Percentiles rank a stretch among this genome's conserved stretches.
Conservation (phyloP, 2,329 filamentous ascomycete species). For the Cladosporium sp. region DNA sequence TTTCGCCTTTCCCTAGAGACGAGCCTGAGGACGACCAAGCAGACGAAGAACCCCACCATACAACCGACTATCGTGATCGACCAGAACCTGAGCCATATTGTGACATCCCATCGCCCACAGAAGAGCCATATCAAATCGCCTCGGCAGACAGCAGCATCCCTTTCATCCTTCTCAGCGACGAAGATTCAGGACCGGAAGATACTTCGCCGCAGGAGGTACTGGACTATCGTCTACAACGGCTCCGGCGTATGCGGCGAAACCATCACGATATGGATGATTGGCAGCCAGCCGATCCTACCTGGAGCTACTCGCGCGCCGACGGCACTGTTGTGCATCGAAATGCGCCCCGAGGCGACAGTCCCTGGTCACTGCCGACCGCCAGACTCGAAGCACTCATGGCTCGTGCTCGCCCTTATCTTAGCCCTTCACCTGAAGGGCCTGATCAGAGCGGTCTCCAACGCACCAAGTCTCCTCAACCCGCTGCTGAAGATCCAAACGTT, state of each 20-base stretch:
- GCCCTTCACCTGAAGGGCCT: background rate
- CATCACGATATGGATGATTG: slow-evolving; percentile 22
- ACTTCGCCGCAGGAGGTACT: slow-evolving; percentile 29
- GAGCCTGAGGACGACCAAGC: slow-evolving; percentile 16
- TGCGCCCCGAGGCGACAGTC: background rate
- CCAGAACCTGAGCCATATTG: slow-evolving; percentile 25
- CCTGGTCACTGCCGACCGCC: background rate
- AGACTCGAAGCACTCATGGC: slow-evolving; percentile 24
- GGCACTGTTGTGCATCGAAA: background rate
- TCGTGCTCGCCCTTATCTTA: slow-evolving; percentile 15
- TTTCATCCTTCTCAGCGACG: slow-evolving; percentile 26
- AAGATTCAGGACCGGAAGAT: slow-evolving; percentile 30
- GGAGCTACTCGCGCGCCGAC: background rate
- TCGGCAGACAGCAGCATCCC: slow-evolving; percentile 19
- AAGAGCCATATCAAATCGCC: slow-evolving; percentile 14
- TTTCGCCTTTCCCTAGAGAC: slow-evolving; percentile 9
- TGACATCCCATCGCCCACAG: slow-evolving; percentile 21
- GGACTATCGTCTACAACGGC: slow-evolving; percentile 29
- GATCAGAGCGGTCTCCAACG: background rate
- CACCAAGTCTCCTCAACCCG: background rate
- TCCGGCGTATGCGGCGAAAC: slow-evolving; percentile 25
- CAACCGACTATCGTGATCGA: slow-evolving; percentile 18
- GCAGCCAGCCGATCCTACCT: slow-evolving; percentile 14
- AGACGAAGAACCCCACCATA: slow-evolving; percentile 18
- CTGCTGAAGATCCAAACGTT: slow-evolving; percentile 25